Percentiles rank a stretch among this genome's conserved stretches.
These are phyloP conservation scores for Polyporus tsugae DNA, from an alignment of 1,284 basidiomycete species.

Conservation along the genomic window DNA sequence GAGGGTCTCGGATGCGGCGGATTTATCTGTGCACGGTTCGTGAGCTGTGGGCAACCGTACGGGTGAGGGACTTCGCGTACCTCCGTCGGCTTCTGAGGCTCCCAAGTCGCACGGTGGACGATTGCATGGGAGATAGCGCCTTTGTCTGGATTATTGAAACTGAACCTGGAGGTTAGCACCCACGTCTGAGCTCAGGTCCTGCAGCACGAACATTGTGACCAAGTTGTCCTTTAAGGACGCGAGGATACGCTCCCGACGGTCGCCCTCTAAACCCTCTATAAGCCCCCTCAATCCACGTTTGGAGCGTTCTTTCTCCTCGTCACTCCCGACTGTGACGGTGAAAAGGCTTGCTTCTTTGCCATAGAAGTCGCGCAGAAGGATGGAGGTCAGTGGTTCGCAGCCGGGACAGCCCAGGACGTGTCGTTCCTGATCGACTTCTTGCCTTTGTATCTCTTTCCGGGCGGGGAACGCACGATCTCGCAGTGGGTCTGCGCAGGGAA, in stretches of 20 bases:
- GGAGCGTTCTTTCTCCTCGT: conserved; percentile 66
- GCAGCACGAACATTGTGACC: conserved; percentile 69
- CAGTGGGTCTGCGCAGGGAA: conserved; percentile 78
- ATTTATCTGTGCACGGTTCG: conserved; percentile 64
- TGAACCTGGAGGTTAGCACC: conserved; percentile 39
- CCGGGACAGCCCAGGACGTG: conserved; percentile 80
- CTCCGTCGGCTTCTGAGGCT: conserved; percentile 80
- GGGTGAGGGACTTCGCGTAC: conserved; percentile 52
- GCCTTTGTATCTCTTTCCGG: conserved; percentile 79
- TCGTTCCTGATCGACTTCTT: conserved; percentile 86
- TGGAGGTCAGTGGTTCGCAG: conserved; percentile 50
- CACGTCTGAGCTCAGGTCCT: not conserved
- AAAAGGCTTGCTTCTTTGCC: conserved; percentile 87
- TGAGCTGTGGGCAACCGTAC: not conserved
- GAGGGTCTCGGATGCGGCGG: conserved; percentile 64
- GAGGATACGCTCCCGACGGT: conserved; percentile 73
- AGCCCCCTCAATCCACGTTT: conserved; percentile 73
- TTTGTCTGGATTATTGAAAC: conserved; percentile 91
- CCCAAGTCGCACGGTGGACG: conserved; percentile 85
- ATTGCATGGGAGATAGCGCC: conserved; percentile 85
- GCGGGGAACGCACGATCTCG: conserved; percentile 67
- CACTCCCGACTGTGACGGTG: conserved; percentile 60
- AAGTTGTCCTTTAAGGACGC: conserved; percentile 77
- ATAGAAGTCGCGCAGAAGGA: conserved; percentile 87
- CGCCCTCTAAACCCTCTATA: conserved; percentile 68